Evolutionary conservation across 2,329 filamentous ascomycete genomes (phyloP), one percentile per base, ranked within the genome.

Genomic region (Fusarium sp.): DNA sequence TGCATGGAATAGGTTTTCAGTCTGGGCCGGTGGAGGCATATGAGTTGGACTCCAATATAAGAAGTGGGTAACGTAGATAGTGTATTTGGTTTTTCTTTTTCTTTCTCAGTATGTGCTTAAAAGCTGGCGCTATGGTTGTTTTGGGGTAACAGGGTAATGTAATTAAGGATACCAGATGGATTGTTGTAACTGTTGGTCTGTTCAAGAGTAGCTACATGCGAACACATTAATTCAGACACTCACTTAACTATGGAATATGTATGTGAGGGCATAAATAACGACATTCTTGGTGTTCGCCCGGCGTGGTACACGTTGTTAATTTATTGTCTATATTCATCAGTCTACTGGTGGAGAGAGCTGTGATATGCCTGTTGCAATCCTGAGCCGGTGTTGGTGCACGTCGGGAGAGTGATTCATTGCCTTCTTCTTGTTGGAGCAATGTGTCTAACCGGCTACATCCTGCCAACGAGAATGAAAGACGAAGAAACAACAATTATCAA

Each of bases 11-110:
- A 46, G 71, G 74, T 5, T 82, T 77, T 75, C 77, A 81, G 47
- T 74, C 80, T 2, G 80, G 80, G 6, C 80, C 79, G 3, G 74
- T 79, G 29, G 74, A 78, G 23, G 64, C 71, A 11, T 79, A 78
- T 46, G 77, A 82, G 49, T 46, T 79, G 53, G 74, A 75, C 49
- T 70, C 72, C 8, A 71, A 71, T 37, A 47, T 70, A 4, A 54
- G 61, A 5, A 59, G 20, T 58, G 48, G 60, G 41, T 44, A 52
- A 28, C 8, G 6, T n/a, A n/a, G 16, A 35, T 3, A 5, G 33
- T 18, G 16, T 10, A 35, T 35, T 44, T 15, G 10, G 11, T 29
- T 9, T 29, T n/a, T 12, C 10, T 21, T 43, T 31, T 23, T 44
- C 20, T 31, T 29, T 5, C n/a, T n/a, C 4, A 23, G n/a, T 2